phyloP scores from a whole-genome alignment of 768 basidiomycete genomes.

The Mycena capillaripes region DNA sequence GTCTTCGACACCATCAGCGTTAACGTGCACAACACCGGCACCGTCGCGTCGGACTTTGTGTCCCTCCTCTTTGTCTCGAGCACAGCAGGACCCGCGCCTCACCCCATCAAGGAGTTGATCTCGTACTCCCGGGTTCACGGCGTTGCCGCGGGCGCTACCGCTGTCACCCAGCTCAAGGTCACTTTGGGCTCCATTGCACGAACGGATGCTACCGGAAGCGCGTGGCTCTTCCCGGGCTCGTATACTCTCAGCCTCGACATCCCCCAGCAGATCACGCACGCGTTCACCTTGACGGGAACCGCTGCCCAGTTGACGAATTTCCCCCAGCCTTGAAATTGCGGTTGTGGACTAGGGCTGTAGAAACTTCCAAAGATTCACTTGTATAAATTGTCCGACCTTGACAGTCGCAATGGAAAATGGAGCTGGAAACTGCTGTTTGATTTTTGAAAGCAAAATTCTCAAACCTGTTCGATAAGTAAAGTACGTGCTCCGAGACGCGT shows the following conservation, averaged over 20 bases:
- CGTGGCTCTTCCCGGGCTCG: slow-evolving; percentile 22
- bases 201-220: slow-evolving; percentile 20
- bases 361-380: too few species aligned
- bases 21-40: slow-evolving; percentile 64
- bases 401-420: too few species aligned
- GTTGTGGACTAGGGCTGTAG: too few species aligned
- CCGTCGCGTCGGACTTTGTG: slow-evolving; percentile 66
- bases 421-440: too few species aligned
- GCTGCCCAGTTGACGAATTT: not conserved
- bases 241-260: slow-evolving; percentile 29
- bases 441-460: too few species aligned
- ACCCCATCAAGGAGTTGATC: slow-evolving; percentile 65
- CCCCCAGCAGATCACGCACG: slow-evolving; percentile 13
- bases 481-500: too few species aligned
- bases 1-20: slow-evolving; percentile 63
- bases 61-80: slow-evolving; percentile 66
- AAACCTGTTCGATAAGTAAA: too few species aligned
- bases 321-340: not conserved
- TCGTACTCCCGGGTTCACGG: slow-evolving; percentile 59
- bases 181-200: slow-evolving; percentile 26
- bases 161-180: slow-evolving; percentile 24
- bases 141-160: slow-evolving; percentile 43
- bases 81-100: slow-evolving; percentile 62
- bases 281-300: slow-evolving; percentile 7
- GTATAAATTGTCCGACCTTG: too few species aligned